Conservation (phyloP, 306 rosid genomes). For the Fagus crenata region DNA sequence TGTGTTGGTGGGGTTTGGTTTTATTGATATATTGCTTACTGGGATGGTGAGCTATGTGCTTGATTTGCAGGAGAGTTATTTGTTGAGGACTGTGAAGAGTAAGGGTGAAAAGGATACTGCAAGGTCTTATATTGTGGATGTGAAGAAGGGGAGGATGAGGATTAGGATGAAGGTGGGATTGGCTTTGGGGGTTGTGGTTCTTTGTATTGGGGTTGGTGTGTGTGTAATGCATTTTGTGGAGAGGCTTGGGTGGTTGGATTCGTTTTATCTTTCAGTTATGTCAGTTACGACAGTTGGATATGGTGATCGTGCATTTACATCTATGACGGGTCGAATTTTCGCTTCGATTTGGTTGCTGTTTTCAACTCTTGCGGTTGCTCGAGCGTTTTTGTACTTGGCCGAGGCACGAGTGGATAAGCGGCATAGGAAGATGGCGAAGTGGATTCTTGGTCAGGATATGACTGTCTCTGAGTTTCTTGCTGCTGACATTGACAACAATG, state of each 20-base stretch:
- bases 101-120: slow-evolving; percentile 49
- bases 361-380: slow-evolving; percentile 88
- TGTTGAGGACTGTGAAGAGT: slow-evolving; percentile 56
- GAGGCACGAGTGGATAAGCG: slow-evolving; percentile 98
- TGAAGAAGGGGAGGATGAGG: slow-evolving; percentile 98
- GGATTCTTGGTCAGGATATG: slow-evolving; percentile 98
- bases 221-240: slow-evolving; percentile 84
- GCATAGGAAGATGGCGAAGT: slow-evolving; percentile 90
- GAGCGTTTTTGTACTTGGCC: slow-evolving; percentile 87
- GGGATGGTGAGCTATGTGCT: slow-evolving; percentile 93
- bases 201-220: slow-evolving; percentile 84
- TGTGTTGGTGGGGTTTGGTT: slow-evolving; percentile 92
- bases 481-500: slow-evolving; percentile 91
- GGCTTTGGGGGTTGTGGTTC: slow-evolving; percentile 87
- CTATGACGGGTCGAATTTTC: slow-evolving; percentile 75
- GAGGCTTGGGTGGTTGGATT: slow-evolving; percentile 81
- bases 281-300: slow-evolving; percentile 96
- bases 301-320: slow-evolving; percentile 77
- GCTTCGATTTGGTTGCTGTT: slow-evolving; percentile 95
- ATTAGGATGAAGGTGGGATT: slow-evolving; percentile 93
- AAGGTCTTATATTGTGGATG: slow-evolving; percentile 70
- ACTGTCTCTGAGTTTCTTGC: slow-evolving; percentile 91
- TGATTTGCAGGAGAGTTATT: slow-evolving; percentile 85
- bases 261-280: slow-evolving; percentile 95
- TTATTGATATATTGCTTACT: slow-evolving; percentile 77